These are phyloP conservation scores for Alliaria petiolata DNA, from an alignment of 345 rosid species.

Conservation along the genomic window DNA sequence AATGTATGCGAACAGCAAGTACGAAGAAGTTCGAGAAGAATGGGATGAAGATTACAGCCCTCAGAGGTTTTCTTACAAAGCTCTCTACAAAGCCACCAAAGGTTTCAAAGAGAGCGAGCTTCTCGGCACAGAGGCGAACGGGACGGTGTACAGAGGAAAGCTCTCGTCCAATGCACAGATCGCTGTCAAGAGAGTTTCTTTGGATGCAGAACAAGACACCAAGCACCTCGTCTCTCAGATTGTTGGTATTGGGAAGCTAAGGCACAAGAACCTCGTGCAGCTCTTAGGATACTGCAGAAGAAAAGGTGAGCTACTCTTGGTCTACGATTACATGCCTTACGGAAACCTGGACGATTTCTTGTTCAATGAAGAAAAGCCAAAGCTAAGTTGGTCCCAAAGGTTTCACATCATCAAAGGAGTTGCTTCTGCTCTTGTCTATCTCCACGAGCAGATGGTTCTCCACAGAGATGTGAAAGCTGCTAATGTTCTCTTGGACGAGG, in stretches of 20 bases:
- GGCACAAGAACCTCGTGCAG: constrained; percentile 52
- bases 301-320: constrained; percentile 48
- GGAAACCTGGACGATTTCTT: constrained; percentile 56
- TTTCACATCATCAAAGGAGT: constrained; percentile 71
- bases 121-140: constrained; percentile 55
- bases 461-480: constrained; percentile 91
- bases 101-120: constrained; percentile 57
- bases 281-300: constrained; percentile 57
- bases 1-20: constrained; percentile 42
- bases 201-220: constrained; percentile 45
- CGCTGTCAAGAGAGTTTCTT: constrained; percentile 57
- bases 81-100: constrained; percentile 54
- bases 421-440: constrained; percentile 71
- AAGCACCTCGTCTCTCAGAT: constrained; percentile 48
- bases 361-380: constrained; percentile 30
- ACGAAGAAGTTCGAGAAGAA: constrained; percentile 57
- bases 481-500: constrained; percentile 72
- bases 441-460: constrained; percentile 78
- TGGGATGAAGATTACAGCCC: constrained; percentile 64
- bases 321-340: constrained; percentile 56
- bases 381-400: constrained; percentile 76
- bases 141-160: constrained; percentile 54
- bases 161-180: constrained; percentile 43
- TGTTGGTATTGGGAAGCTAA: constrained; percentile 42
- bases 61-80: constrained; percentile 55